Conservation (phyloP, 1,139 yeast genomes). For the Nakaseomyces nivariensis region DNA sequence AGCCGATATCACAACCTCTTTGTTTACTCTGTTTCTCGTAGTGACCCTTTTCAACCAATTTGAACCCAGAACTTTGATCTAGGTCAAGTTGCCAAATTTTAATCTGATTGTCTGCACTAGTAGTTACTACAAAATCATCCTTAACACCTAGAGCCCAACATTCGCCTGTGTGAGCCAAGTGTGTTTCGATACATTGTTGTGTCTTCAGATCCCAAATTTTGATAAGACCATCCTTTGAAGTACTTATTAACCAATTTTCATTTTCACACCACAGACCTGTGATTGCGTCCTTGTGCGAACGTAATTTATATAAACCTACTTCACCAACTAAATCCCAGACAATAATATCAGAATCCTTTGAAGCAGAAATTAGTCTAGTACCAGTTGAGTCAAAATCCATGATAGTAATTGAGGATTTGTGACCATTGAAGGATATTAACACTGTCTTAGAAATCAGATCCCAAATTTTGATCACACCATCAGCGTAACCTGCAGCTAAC, state of each 20-base stretch:
- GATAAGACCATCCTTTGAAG: constrained; percentile 81
- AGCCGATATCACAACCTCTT: constrained; percentile 55
- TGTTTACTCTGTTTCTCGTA: constrained; percentile 73
- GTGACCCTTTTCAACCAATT: constrained; percentile 52
- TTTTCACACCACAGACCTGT: constrained; percentile 56
- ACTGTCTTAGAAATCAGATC: constrained; percentile 73
- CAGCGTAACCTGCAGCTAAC: constrained; percentile 80
- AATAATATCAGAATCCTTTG: constrained; percentile 72
- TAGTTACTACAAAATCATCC: constrained; percentile 45
- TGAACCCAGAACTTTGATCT: constrained; percentile 40
- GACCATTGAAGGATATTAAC: constrained; percentile 77
- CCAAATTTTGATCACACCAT: constrained; percentile 90
- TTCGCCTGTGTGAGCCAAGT: constrained; percentile 86
- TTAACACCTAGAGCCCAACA: constrained; percentile 71
- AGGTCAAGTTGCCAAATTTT: constrained; percentile 72
- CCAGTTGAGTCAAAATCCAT: constrained; percentile 71
- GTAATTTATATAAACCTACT: constrained; percentile 73
- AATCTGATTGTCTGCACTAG: constrained; percentile 73
- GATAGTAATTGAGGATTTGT: constrained; percentile 60
- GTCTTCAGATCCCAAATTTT: constrained; percentile 88
- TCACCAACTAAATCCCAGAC: constrained; percentile 95
- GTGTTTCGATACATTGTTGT: constrained; percentile 89
- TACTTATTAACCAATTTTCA: constrained; percentile 65
- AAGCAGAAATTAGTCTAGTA: constrained; percentile 77
- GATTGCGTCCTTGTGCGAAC: constrained; percentile 84